Evolutionary conservation across 345 rosid species (phyloP).

Genomic region (Ceriops tagal): DNA sequence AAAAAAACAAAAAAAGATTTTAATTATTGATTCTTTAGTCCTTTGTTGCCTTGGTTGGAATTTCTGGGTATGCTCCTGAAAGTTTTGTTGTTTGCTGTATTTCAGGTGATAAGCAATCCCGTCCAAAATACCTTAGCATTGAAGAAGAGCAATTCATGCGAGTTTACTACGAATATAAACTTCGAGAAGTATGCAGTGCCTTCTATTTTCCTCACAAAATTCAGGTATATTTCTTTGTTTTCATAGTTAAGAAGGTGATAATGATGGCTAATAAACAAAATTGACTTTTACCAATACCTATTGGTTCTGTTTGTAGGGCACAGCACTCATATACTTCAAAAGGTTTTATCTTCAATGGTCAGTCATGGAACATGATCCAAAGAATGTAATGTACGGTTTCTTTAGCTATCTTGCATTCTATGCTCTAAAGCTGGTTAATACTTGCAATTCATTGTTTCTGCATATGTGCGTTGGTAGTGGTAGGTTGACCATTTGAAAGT

Average conservation of each 20-base stretch:
- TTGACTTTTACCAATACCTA: conserved; percentile 2
- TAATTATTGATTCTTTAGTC: background rate
- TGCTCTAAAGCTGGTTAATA: conserved; percentile 3
- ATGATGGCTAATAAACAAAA: background rate
- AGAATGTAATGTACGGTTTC: conserved; percentile 72
- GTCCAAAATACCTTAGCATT: conserved; percentile 67
- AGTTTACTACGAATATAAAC: conserved; percentile 79
- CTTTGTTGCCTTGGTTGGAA: background rate
- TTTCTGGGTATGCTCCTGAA: conserved; percentile 7
- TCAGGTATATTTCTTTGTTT: conserved; percentile 51
- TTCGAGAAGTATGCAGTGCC: conserved; percentile 94
- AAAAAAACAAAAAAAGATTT: background rate
- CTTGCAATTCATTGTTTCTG: background rate
- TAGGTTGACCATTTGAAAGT: background rate
- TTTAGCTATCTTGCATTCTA: conserved; percentile 14
- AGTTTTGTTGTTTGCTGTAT: conserved; percentile 5
- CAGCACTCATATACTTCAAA: conserved; percentile 90
- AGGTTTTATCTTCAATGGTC: conserved; percentile 98
- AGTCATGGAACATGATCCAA: conserved; percentile 98
- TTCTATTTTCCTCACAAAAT: conserved; percentile 94
- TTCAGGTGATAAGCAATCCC: conserved; percentile 74
- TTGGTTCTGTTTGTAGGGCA: conserved; percentile 56
- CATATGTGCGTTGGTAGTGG: background rate
- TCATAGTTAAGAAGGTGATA: background rate
- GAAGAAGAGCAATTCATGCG: conserved; percentile 94